Evolutionary conservation across 768 basidiomycete genomes (phyloP), one percentile per base, ranked within the genome.

Genomic region (Mycena alexandri): DNA sequence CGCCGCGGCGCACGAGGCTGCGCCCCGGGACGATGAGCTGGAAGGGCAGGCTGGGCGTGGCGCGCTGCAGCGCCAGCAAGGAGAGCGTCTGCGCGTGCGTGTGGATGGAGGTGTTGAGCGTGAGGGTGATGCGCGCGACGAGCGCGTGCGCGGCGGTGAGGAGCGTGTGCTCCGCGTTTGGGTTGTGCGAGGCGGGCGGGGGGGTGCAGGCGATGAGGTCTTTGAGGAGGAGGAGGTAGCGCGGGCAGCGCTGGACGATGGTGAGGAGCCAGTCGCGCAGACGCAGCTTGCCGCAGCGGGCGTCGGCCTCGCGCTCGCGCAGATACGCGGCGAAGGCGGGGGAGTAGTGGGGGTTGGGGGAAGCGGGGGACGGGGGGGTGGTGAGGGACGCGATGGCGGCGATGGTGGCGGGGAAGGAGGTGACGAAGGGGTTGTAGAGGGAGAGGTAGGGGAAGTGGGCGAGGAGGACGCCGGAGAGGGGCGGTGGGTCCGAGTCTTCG

Each of bases 401-500:
- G 11, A 94, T 82, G 21, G 90, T 85, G 2, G 87, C 79, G 9
- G 92, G 86, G 75, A 95, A 96, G 0, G 91, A 84, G 13, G 93
- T 92, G 57, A 96, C 85, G 73, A 95, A 95, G 0, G 92, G 94
- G 19, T 87, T 93, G 79, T 95, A 96, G 19, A 96, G 82, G 5
- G 94, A 94, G 17, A 96, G 83, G 75, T 95, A 96, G 0, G 94
- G 95, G 68, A 95, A 93, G 77, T 96, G 94, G 1, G 91, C 85
- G 41, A 92, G 83, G 41, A 96, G 85, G 25, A 91, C 76, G 29
- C 88, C 82, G 2, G 90, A 89, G 73, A 81, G 81, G 61, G 75
- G 72, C 12, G 78, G 75, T n/a, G n/a, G n/a, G n/a, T n/a, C n/a
- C n/a, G n/a, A n/a, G 44, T 76, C 74, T 52, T 64, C 25, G 44